phyloP scores from a whole-genome alignment of 2,329 filamentous ascomycete genomes.

The Clarireedia hainanense region DNA sequence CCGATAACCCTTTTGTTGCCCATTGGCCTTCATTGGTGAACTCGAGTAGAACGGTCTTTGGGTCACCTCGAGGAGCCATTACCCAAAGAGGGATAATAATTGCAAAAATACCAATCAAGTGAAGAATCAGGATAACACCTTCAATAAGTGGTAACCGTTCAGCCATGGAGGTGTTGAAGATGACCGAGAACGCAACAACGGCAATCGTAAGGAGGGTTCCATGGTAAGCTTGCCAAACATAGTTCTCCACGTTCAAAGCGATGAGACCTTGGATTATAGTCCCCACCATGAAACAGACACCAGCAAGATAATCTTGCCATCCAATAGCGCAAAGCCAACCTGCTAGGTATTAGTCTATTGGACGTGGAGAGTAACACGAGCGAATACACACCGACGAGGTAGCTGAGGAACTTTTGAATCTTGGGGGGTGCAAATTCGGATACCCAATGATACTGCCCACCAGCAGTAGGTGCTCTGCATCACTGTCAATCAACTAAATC shows the following conservation, averaged over 20 bases:
- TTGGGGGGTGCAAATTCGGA: conserved; percentile 41
- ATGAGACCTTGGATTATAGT: conserved; percentile 38
- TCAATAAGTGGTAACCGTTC: conserved; percentile 35
- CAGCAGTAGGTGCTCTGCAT: conserved; percentile 42
- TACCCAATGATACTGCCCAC: conserved; percentile 52
- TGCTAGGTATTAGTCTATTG: neutral
- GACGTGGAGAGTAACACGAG: neutral
- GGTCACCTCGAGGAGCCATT: conserved; percentile 14
- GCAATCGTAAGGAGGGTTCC: conserved; percentile 37
- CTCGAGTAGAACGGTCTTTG: conserved; percentile 24
- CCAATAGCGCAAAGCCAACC: conserved; percentile 39
- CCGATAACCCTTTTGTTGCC: conserved; percentile 26
- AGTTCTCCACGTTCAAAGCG: conserved; percentile 29
- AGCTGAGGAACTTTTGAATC: conserved; percentile 45
- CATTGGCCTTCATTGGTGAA: conserved; percentile 29
- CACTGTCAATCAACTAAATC: neutral
- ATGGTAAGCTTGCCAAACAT: conserved; percentile 33
- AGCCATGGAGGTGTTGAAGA: conserved; percentile 37
- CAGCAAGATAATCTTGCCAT: conserved; percentile 38
- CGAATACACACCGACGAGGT: conserved; percentile 35
- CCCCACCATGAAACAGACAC: conserved; percentile 33
- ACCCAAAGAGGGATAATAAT: conserved; percentile 35
- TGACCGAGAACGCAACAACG: conserved; percentile 32
- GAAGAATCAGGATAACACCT: conserved; percentile 35
- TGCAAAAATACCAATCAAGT: conserved; percentile 37